Percentiles rank a stretch among this genome's conserved stretches.
phyloP scores from a whole-genome alignment of 495 filamentous ascomycete genomes.

The Hamigera avellanea region DNA sequence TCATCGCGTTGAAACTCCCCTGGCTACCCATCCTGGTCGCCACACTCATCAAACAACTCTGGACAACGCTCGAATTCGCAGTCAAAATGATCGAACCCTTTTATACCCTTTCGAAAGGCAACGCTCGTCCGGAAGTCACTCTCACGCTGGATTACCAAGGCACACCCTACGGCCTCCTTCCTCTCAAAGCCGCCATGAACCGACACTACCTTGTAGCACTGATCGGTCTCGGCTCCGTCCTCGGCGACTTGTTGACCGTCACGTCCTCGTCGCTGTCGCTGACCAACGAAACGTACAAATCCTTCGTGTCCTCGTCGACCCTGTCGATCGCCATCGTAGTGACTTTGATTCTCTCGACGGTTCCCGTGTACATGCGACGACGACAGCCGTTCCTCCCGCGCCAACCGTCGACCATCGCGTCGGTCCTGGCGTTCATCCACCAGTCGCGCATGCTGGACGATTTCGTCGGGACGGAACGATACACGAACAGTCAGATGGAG shows the following conservation, averaged over 20 bases:
- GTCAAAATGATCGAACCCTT: slow-evolving; percentile 68
- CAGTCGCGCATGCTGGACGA: slow-evolving; percentile 62
- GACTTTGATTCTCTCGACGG: slow-evolving; percentile 40
- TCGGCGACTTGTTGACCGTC: slow-evolving; percentile 58
- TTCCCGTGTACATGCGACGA: slow-evolving; percentile 40
- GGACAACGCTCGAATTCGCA: slow-evolving; percentile 58
- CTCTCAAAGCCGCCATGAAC: slow-evolving; percentile 47
- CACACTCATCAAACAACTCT: slow-evolving; percentile 52
- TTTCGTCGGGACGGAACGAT: slow-evolving; percentile 54
- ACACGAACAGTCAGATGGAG: slow-evolving; percentile 45
- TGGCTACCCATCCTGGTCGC: slow-evolving; percentile 53
- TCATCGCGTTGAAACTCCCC: slow-evolving; percentile 46
- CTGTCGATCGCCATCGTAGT: slow-evolving; percentile 48
- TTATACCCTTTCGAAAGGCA: slow-evolving; percentile 51
- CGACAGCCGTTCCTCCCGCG: slow-evolving; percentile 55
- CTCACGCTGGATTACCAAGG: slow-evolving; percentile 63
- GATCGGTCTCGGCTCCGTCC: slow-evolving; percentile 49
- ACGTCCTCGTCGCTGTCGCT: slow-evolving; percentile 46
- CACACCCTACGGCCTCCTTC: slow-evolving; percentile 53
- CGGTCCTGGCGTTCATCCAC: slow-evolving; percentile 61
- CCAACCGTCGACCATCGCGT: slow-evolving; percentile 61
- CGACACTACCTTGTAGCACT: slow-evolving; percentile 50
- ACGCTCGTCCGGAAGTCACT: slow-evolving; percentile 45
- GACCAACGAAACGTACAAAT: slow-evolving; percentile 45
- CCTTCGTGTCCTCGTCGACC: slow-evolving; percentile 46